Evolutionary conservation across 129 eudicot genomes (phyloP).

Genomic region (Pulicaria dysenterica): DNA sequence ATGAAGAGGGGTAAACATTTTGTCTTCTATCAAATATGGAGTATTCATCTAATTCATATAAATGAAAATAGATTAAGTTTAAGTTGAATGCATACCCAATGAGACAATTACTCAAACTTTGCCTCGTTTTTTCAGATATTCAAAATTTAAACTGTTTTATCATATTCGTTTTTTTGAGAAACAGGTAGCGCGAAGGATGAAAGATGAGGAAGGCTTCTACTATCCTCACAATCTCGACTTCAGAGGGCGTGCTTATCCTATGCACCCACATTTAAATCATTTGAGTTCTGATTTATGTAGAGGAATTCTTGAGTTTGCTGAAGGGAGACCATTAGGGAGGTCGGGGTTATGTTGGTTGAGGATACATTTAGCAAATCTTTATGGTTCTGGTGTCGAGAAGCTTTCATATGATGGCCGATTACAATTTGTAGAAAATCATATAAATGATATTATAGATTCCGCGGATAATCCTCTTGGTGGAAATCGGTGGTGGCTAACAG

Average conservation of each 20-base stretch:
- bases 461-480: slow-evolving; percentile 84
- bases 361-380: slow-evolving; percentile 87
- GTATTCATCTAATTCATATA: too few relatives aligned
- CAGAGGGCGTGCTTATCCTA: slow-evolving; percentile 97
- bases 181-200: slow-evolving; percentile 96
- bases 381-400: slow-evolving; percentile 87
- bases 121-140: too few relatives aligned
- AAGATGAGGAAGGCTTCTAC: slow-evolving; percentile 92
- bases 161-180: slow-evolving; percentile 24
- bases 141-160: background rate
- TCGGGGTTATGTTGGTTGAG: slow-evolving; percentile 93
- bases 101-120: too few relatives aligned
- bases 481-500: slow-evolving; percentile 91
- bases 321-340: slow-evolving; percentile 87
- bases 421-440: slow-evolving; percentile 77
- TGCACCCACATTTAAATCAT: slow-evolving; percentile 97
- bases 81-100: too few relatives aligned
- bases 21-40: too few relatives aligned
- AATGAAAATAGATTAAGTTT: too few relatives aligned
- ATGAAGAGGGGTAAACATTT: too few relatives aligned
- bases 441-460: slow-evolving; percentile 74
- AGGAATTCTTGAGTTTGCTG: slow-evolving; percentile 92
- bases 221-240: slow-evolving; percentile 97
- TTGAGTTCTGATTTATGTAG: slow-evolving; percentile 92
- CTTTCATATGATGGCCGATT: slow-evolving; percentile 79